Percentiles rank a stretch among this genome's conserved stretches.
phyloP scores from a whole-genome alignment of 202 grass and related monocot genomes.

The Musa balbisiana region DNA sequence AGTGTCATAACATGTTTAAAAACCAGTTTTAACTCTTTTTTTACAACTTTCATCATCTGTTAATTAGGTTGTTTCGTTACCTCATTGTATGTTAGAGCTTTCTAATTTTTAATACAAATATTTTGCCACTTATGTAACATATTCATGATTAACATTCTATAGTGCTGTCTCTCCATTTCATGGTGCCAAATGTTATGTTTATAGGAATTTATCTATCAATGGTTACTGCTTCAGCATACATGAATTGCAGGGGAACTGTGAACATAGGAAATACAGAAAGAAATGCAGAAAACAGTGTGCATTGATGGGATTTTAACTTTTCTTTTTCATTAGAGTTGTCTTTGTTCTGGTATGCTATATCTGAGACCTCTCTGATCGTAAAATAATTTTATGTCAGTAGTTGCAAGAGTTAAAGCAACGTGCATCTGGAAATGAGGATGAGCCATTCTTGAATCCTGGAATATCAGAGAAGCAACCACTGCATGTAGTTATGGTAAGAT shows the following conservation, averaged over 20 bases:
- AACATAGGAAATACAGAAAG: not conserved
- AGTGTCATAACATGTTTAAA: not conserved
- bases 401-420: slow-evolving; percentile 96
- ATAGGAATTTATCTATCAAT: not conserved
- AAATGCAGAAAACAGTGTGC: not conserved
- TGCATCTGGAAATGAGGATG: slow-evolving; percentile 74
- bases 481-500: slow-evolving; percentile 93
- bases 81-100: too few relatives aligned
- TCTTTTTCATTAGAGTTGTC: slow-evolving; percentile 12
- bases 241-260: not conserved
- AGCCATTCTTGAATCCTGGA: slow-evolving; percentile 73
- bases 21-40: not conserved
- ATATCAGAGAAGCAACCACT: slow-evolving; percentile 97
- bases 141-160: not conserved
- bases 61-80: not conserved
- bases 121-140: not conserved
- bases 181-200: not conserved
- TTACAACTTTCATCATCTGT: not conserved
- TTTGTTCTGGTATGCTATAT: slow-evolving; percentile 20
- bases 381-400: slow-evolving; percentile 78
- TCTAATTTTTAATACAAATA: not conserved
- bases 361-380: slow-evolving; percentile 27
- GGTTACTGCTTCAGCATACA: not conserved
- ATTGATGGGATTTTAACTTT: not conserved
- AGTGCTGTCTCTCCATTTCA: not conserved